Evolutionary conservation across 495 filamentous ascomycete genomes (phyloP).

Genomic region (Aspergillus sclerotioniger): DNA sequence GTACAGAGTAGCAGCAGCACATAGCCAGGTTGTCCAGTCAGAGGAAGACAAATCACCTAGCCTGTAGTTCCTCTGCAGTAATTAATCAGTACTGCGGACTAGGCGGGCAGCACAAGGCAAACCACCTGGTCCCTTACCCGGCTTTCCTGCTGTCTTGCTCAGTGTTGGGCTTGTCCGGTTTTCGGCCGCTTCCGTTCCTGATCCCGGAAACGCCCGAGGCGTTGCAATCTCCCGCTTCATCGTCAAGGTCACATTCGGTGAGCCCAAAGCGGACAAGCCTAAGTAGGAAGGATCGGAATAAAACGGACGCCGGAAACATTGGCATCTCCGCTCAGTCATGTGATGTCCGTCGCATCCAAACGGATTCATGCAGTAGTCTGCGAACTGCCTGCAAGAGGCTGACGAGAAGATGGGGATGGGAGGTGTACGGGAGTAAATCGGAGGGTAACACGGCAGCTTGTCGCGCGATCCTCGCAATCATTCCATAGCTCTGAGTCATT

Average conservation of each 20-base stretch:
- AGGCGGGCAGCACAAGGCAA: neutral
- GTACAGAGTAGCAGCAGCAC: neutral
- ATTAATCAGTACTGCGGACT: neutral
- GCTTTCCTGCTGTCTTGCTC: neutral
- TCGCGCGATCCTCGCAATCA: neutral
- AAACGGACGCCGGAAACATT: conserved; percentile 22
- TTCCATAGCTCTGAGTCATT: neutral
- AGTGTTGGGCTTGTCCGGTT: conserved; percentile 15
- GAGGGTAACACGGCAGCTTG: neutral
- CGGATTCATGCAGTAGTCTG: no score
- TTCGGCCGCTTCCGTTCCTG: conserved; percentile 13
- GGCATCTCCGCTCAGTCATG: conserved; percentile 31
- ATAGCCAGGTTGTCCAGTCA: neutral
- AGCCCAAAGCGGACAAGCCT: conserved; percentile 39
- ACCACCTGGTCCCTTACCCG: neutral
- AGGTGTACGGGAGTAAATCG: neutral
- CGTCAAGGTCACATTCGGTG: conserved; percentile 28
- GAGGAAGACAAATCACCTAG: neutral
- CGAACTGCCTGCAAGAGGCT: no score
- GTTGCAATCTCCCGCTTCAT: conserved; percentile 19
- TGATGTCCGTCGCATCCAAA: conserved; percentile 20
- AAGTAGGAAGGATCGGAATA: conserved; percentile 21
- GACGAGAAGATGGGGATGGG: neutral
- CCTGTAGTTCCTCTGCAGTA: neutral
- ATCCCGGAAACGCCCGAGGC: conserved; percentile 25